Evolutionary conservation across 345 rosid genomes (phyloP), one percentile per base, ranked within the genome.

Genomic region (Pugionium dolabratum): DNA sequence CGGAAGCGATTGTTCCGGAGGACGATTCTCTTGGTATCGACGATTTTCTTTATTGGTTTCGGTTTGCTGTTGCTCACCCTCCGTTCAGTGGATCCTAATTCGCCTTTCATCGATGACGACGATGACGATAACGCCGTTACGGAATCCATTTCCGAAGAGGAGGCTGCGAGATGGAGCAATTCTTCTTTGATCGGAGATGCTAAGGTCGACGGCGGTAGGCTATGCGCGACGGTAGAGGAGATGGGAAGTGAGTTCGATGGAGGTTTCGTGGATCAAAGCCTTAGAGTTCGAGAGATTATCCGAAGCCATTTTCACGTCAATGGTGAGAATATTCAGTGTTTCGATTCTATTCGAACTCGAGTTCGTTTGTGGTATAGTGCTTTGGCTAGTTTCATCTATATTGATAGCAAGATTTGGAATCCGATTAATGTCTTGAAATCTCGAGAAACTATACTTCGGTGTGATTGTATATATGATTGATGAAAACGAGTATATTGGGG

Each of bases 191-290:
- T 40, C 10, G 49, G 48, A 36, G 76, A 66, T 3, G 34, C 46
- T 28, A 65, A 46, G 49, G 42, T 54, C 6, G 68, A 73, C 30
- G 54, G 75, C 76, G 64, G 54, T 29, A 74, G 81, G 47, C 42
- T 82, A 4, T 94, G 99, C 64, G 93, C 93, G 37, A 90, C 96
- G 43, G 97, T 90, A 69, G 97, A 90, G 67, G 95, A 90, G 67
- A 94, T 90, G 99, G 99, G 97, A 45, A 79, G 72, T 67, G 83
- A 60, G 63, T 86, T 94, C 66, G 69, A 60, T n/a, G 82, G 85
- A 4, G 80, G 78, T 44, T 77, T 80, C 29, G 75, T 74, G 54
- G 76, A 80, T 71, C 88, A 85, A 60, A 90, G 87, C 73, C 85
- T 90, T 26, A 76, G 83, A 64, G 90, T 88, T 7, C 76, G 96